Evolutionary conservation across 2,329 filamentous ascomycete species (phyloP).

Genomic region (Venturia pyrina): DNA sequence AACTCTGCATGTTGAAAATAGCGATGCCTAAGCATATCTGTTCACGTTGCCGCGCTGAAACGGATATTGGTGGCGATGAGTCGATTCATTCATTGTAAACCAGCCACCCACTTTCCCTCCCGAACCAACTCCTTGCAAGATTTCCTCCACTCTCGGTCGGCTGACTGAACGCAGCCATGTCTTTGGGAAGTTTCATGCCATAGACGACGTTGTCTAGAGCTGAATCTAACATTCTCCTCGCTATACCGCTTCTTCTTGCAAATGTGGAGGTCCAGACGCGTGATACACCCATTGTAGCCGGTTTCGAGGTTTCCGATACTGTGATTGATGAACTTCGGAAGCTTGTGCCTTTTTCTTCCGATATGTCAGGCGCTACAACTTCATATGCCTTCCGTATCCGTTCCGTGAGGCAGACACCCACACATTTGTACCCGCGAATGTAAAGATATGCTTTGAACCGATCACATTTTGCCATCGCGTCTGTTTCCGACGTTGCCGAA

Average conservation of each 20-base stretch:
- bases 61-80: too few species aligned
- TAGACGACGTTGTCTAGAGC: conserved; percentile 46
- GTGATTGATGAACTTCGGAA: conserved; percentile 8
- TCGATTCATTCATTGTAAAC: conserved; percentile 35
- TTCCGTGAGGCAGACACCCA: conserved; percentile 52
- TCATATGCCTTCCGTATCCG: conserved; percentile 47
- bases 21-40: conserved; percentile 67
- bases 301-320: conserved; percentile 24
- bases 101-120: conserved; percentile 45
- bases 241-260: conserved; percentile 47
- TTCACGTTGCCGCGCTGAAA: too few species aligned
- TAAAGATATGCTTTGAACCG: conserved; percentile 54
- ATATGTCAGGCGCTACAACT: conserved; percentile 30
- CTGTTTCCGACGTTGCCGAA: conserved; percentile 19
- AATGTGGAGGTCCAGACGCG: conserved; percentile 54
- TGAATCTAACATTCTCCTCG: conserved; percentile 46
- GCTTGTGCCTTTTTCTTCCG: not conserved
- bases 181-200: conserved; percentile 42
- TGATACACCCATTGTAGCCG: conserved; percentile 51
- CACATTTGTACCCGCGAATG: conserved; percentile 49
- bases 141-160: conserved; percentile 52
- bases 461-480: conserved; percentile 25
- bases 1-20: conserved; percentile 88
- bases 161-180: conserved; percentile 52
- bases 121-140: conserved; percentile 50